Evolutionary conservation across 1,284 basidiomycete species (phyloP), one percentile per base, ranked within the genome.

Genomic region (Malassezia globosa): DNA sequence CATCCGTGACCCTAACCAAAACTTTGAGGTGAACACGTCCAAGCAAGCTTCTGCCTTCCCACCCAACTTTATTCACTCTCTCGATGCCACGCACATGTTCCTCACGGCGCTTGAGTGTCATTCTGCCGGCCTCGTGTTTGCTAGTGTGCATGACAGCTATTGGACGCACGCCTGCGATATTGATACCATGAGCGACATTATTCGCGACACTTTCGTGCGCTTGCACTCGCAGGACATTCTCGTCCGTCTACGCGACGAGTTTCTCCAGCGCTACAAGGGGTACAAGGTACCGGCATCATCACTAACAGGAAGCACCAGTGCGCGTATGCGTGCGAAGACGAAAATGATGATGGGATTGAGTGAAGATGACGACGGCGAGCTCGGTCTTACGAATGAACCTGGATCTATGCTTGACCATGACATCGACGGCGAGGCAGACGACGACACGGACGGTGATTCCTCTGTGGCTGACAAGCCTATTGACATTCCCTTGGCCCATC

Each of bases 71-170:
- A 87, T 97, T 51, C 94, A 99, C 73, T 88, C 85, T 64, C 77
- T 97, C 41, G 94, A 99, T 72, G 94, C 94, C 3, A 95, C 92
- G 1, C 94, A 99, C 74, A 96, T 99, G 90, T 84, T 96, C 79
- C 75, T 96, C 58, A 96, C 90, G 1, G 90, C 92, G n/a, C 77
- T 94, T 34, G 83, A 87, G 64, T 95, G 64, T 38, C 60, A 61
- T 34, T 49, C 54, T 1, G 59, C 59, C 6, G 61, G 61, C n/a
- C 56, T 70, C 21, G 83, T 83, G 0, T 96, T 96, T 70, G 92
- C 90, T 0, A 86, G 87, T 2, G 94, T 97, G 11, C 92, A 99
- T 73, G 94, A 99, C 72, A 95, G 89, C 1, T 99, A 96, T 76
- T 99, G 92, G 92, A 96, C 92, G 6, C 92, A 99, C 69, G 85